Percentiles rank a stretch among this genome's conserved stretches.
Conservation (phyloP, 164 flowering plant genomes). For the Buxus sempervirens region DNA sequence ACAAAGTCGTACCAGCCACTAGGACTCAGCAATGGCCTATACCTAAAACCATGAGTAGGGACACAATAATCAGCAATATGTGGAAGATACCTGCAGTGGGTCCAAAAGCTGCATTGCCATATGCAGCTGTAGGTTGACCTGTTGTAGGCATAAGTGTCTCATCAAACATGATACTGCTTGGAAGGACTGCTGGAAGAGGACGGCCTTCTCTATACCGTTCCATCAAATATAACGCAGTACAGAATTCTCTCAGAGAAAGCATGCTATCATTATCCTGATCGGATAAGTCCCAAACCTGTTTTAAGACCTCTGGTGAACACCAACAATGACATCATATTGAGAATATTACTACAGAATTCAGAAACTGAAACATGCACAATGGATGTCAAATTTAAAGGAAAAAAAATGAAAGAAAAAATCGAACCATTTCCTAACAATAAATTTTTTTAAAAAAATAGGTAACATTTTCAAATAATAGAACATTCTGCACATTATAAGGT, state of each 20-base stretch:
- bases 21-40: too few species aligned
- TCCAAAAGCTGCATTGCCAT: constrained; percentile 63
- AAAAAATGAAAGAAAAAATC: background rate
- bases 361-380: background rate
- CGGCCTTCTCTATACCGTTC: constrained; percentile 92
- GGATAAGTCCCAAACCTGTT: constrained; percentile 98
- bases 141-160: constrained; percentile 51
- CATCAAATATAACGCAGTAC: constrained; percentile 89
- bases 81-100: constrained; percentile 50
- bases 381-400: constrained; percentile 1
- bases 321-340: constrained; percentile 13
- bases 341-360: background rate
- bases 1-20: too few species aligned
- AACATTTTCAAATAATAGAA: too few species aligned
- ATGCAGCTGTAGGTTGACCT: constrained; percentile 47
- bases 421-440: too few species aligned
- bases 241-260: constrained; percentile 91
- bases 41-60: too few species aligned
- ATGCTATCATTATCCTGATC: constrained; percentile 96
- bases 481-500: background rate
- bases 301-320: constrained; percentile 70
- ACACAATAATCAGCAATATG: constrained; percentile 9
- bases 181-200: constrained; percentile 77
- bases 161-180: constrained; percentile 57
- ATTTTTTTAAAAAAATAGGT: too few species aligned